phyloP scores from a whole-genome alignment of 495 filamentous ascomycete species.

The Platismatia glauca region DNA sequence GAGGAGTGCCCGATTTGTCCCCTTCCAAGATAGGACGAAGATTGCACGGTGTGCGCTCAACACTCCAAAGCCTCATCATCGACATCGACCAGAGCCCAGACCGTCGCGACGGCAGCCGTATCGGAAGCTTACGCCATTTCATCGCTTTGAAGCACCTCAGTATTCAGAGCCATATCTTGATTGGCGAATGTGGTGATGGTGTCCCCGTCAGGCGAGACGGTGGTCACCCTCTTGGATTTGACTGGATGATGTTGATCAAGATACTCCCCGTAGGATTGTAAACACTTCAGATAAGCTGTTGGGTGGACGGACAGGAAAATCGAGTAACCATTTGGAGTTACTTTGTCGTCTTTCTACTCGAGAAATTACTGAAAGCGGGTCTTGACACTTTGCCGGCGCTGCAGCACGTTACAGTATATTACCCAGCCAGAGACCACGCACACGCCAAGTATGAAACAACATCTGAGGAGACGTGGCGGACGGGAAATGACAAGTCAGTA shows the following conservation, averaged over 20 bases:
- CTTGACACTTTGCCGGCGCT: not conserved
- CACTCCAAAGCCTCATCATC: not conserved
- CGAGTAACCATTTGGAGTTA: not conserved
- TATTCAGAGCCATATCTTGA: not conserved
- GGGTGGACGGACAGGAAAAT: not conserved
- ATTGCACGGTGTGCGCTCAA: not conserved
- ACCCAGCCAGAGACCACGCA: not conserved
- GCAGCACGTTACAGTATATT: not conserved
- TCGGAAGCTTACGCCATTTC: not conserved
- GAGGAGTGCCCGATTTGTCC: not conserved
- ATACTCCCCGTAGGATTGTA: not conserved
- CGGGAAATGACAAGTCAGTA: not conserved
- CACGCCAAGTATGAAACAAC: not conserved
- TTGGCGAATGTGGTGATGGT: not conserved
- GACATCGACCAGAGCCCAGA: not conserved
- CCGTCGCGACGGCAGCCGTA: not conserved
- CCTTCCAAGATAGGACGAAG: not conserved
- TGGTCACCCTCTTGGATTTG: not conserved
- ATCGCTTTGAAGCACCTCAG: not conserved
- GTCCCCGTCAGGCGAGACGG: too few relatives aligned
- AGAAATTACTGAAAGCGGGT: not conserved
- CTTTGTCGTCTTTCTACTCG: not conserved
- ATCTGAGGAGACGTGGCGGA: not conserved
- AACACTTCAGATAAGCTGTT: not conserved
- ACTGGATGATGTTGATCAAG: not conserved